Evolutionary conservation across 2,329 filamentous ascomycete genomes (phyloP).

Genomic region (Trichoderma oligosporum): DNA sequence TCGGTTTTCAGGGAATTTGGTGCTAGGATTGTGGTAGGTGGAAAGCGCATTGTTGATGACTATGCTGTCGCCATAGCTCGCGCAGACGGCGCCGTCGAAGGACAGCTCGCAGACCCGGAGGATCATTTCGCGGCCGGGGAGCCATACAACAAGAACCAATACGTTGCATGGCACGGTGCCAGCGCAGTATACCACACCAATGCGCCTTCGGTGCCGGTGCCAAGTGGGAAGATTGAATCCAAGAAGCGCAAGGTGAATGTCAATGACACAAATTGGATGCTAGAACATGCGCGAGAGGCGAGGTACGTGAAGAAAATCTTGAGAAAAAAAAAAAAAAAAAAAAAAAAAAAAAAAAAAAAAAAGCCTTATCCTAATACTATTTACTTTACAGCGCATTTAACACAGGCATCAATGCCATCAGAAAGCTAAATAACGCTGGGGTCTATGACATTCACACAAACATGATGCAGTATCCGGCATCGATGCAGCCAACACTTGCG

Average conservation of each 20-base stretch:
- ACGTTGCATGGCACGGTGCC: conserved; percentile 96
- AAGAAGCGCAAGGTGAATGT: conserved; percentile 85
- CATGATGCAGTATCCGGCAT: conserved; percentile 77
- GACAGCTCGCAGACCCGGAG: conserved; percentile 85
- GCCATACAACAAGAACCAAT: conserved; percentile 98
- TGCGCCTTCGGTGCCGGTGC: conserved; percentile 69
- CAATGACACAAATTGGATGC: conserved; percentile 93
- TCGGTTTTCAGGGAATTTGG: conserved; percentile 98
- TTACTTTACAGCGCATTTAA: conserved; percentile 75
- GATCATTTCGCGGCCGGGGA: conserved; percentile 74
- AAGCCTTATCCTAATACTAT: background rate
- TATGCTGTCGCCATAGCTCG: conserved; percentile 76
- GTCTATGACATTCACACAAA: conserved; percentile 96
- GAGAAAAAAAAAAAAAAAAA: conserved; percentile 19
- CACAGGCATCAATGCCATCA: conserved; percentile 63
- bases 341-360: conserved; percentile 21
- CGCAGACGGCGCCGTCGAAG: conserved; percentile 76
- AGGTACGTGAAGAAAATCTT: conserved; percentile 60
- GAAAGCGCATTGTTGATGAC: conserved; percentile 80
- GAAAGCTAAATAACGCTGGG: conserved; percentile 66
- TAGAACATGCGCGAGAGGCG: conserved; percentile 87
- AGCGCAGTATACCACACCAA: conserved; percentile 92
- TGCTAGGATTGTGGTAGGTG: conserved; percentile 87
- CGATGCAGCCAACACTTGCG: conserved; percentile 84
- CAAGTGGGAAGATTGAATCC: conserved; percentile 69